Base-by-base conservation (phyloP, 1,284 basidiomycete genomes). In the Pyrrhoderma lamaoense region DNA sequence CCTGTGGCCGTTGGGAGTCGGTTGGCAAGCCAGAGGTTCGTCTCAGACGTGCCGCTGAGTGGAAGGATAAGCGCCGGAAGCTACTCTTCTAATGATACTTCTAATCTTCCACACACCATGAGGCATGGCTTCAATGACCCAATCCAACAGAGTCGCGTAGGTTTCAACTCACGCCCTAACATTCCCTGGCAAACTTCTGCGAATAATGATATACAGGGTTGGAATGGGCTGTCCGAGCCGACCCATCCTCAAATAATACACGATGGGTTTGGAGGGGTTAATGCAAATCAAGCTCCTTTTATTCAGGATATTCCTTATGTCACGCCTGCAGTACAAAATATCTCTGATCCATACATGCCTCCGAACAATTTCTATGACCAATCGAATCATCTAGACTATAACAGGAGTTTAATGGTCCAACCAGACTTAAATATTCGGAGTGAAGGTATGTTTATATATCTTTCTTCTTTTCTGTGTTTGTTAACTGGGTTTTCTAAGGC, bases 1-100 rank as follows among this genome's bases (percentile, higher is more conserved):
- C 73, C 76, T n/a, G 62, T 72, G 21, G 66, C 72, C 2, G 77
- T 84, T 58, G 74, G 73, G 46, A 74, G 75, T 18, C 70, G 76
- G 47, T 67, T 70, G 21, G 69, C 61, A 8, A 58, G 58, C 18
- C 74, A 71, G 48, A 49, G 67, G 11, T 70, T 68, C 51, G 67
- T 71, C 47, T 59, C 53, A n/a, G 66, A 65, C 49, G 18, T 45
- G 5, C 31, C 43, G 5, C 23, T 52, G 13, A 56, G 49, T 36
- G 51, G 54, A 8, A 50, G 54, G 18, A 16, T 45, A 7, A 52
- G 53, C 42, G 45, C 49, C 21, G 46, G 43, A 22, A 51, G 53
- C 23, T 55, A 51, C 34, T 55, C 53, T 13, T 47, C 49, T 13
- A 46, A 36, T 27, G 45, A 42, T 16, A 52, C 47, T 49, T 37